These are phyloP conservation scores for Rosa persica DNA, from an alignment of 306 rosid genomes.

Conservation along the genomic window DNA sequence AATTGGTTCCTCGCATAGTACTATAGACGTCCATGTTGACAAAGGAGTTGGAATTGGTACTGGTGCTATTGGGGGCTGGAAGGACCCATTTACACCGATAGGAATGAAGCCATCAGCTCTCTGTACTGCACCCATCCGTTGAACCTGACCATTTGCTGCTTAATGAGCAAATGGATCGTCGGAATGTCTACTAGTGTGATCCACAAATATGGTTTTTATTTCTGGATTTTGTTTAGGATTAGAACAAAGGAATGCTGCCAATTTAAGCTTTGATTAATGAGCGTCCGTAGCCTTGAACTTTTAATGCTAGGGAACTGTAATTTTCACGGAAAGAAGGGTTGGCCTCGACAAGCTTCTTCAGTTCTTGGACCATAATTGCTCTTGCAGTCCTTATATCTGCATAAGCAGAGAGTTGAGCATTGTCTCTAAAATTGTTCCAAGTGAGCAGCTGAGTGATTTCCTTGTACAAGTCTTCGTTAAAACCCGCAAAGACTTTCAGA, in stretches of 20 bases:
- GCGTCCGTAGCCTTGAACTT: constrained; percentile 38
- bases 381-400: constrained; percentile 40
- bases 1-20: too few species aligned
- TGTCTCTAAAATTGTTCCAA: constrained; percentile 65
- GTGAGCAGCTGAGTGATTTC: constrained; percentile 91
- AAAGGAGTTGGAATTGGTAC: constrained; percentile 58
- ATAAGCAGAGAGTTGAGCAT: constrained; percentile 33
- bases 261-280: constrained; percentile 63
- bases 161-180: constrained; percentile 77
- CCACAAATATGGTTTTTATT: constrained; percentile 81
- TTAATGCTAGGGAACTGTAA: constrained; percentile 32
- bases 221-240: constrained; percentile 87
- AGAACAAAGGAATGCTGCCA: constrained; percentile 97
- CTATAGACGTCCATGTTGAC: constrained; percentile 79
- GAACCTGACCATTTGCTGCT: constrained; percentile 65
- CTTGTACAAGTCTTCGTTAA: constrained; percentile 75
- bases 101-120: constrained; percentile 80
- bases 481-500: constrained; percentile 69
- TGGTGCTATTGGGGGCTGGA: constrained; percentile 59
- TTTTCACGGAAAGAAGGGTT: constrained; percentile 44
- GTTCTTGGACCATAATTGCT: constrained; percentile 28
- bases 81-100: constrained; percentile 80
- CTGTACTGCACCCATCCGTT: constrained; percentile 57
- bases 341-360: constrained; percentile 51
- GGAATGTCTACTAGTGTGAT: constrained; percentile 82